Percentiles rank a stretch among this genome's conserved stretches.
These are phyloP conservation scores for Sordaria brevicollis DNA, from an alignment of 495 filamentous ascomycete species.

Conservation along the genomic window DNA sequence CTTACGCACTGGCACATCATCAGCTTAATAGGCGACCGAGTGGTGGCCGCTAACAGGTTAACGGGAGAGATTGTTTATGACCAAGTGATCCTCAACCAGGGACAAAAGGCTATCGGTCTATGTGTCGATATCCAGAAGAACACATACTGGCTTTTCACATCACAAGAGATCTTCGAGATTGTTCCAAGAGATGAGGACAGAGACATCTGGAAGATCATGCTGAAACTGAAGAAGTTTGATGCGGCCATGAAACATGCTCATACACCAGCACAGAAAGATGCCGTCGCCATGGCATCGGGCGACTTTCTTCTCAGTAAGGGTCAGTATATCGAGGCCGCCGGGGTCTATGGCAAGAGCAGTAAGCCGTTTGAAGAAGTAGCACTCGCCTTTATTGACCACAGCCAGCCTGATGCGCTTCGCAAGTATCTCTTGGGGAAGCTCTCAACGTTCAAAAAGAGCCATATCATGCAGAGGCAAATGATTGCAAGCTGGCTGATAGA, in stretches of 20 bases:
- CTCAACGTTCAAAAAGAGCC: constrained; percentile 67
- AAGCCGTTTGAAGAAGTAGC: constrained; percentile 96
- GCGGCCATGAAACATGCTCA: constrained; percentile 72
- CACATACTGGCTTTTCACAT: constrained; percentile 93
- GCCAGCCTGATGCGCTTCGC: constrained; percentile 81
- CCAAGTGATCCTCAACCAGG: constrained; percentile 72
- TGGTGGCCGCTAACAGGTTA: constrained; percentile 77
- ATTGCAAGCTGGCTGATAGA: constrained; percentile 92
- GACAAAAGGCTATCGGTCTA: constrained; percentile 67
- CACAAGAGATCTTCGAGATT: constrained; percentile 83
- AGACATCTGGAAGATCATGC: constrained; percentile 88
- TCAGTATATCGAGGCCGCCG: constrained; percentile 72
- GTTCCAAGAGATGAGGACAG: constrained; percentile 81
- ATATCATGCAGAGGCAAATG: constrained; percentile 88
- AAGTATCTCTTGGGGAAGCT: constrained; percentile 86
- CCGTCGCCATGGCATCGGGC: constrained; percentile 79
- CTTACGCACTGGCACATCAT: constrained; percentile 90
- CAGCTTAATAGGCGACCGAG: constrained; percentile 66
- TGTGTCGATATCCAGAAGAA: constrained; percentile 83
- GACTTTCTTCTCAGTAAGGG: constrained; percentile 76
- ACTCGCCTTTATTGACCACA: constrained; percentile 77
- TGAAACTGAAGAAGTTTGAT: constrained; percentile 77
- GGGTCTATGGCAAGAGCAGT: constrained; percentile 85
- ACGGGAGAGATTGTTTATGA: constrained; percentile 78
- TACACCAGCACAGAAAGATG: constrained; percentile 66